phyloP scores from a whole-genome alignment of 345 rosid species.

The Boechera divaricarpa region DNA sequence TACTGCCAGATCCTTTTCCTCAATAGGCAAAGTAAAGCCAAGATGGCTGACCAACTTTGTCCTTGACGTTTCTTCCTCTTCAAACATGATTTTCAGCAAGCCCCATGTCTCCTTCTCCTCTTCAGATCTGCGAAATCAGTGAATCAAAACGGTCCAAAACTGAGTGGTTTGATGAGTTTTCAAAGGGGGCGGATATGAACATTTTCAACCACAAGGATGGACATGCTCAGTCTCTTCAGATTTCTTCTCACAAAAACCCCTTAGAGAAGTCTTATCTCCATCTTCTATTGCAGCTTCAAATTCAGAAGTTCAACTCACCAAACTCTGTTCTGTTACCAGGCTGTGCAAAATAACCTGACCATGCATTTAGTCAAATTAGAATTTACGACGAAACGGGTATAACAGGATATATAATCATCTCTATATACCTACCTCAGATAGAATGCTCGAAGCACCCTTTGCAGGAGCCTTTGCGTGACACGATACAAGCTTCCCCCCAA shows the following conservation, averaged over 20 bases:
- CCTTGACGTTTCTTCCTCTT: conserved; percentile 92
- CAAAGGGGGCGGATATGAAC: background rate
- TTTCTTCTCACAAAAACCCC: conserved; percentile 84
- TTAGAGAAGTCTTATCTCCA: conserved; percentile 76
- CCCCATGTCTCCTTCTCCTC: conserved; percentile 96
- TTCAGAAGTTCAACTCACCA: conserved; percentile 82
- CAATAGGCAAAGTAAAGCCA: conserved; percentile 79
- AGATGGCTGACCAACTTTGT: conserved; percentile 88
- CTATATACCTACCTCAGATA: conserved; percentile 68
- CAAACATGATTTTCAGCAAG: conserved; percentile 88
- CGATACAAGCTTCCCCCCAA: conserved; percentile 96
- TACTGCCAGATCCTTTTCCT: conserved; percentile 53
- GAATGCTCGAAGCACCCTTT: conserved; percentile 48
- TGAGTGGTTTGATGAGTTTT: conserved; percentile 30
- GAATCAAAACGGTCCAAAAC: conserved; percentile 28
- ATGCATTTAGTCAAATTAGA: conserved; percentile 29
- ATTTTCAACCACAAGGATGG: conserved; percentile 33
- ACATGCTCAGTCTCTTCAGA: conserved; percentile 81
- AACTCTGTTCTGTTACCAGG: conserved; percentile 81
- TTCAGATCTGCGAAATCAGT: conserved; percentile 57
- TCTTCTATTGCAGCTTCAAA: conserved; percentile 86
- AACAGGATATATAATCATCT: conserved; percentile 18
- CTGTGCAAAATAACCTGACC: conserved; percentile 76
- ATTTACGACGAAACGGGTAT: conserved; percentile 8
- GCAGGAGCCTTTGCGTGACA: conserved; percentile 59